These are phyloP conservation scores for Neocallimastix lanati DNA, from an alignment of 192 early-diverging fungal genomes.

Conservation along the genomic window DNA sequence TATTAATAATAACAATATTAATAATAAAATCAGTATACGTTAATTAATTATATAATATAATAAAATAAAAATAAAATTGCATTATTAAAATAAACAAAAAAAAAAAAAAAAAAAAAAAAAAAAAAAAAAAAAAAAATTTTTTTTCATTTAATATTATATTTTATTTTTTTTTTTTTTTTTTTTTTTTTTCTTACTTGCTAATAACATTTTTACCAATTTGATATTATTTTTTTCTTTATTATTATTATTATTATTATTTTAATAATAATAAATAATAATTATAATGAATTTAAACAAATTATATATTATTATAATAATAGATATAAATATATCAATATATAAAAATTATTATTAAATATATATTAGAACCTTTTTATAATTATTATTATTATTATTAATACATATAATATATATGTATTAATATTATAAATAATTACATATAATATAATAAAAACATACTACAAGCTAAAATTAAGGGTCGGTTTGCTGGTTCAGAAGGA, in stretches of 20 bases:
- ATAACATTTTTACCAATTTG: slow-evolving; percentile 13
- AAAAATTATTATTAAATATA: background rate
- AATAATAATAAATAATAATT: too few species aligned
- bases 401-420: too few species aligned
- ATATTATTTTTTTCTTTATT: slow-evolving; percentile 16
- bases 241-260: too few species aligned
- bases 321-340: background rate
- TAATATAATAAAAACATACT: background rate
- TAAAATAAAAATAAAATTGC: background rate
- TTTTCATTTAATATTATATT: slow-evolving; percentile 52
- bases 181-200: slow-evolving; percentile 26
- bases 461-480: background rate
- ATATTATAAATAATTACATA: too few species aligned
- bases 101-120: background rate
- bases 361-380: too few species aligned
- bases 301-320: too few species aligned
- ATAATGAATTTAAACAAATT: too few species aligned
- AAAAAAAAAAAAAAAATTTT: too few species aligned
- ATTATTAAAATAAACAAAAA: background rate
- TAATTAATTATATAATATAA: background rate
- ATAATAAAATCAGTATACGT: too few species aligned
- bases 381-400: too few species aligned
- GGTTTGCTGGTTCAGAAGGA: background rate
- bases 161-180: slow-evolving; percentile 19
- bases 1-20: too few species aligned